A percentile compares a stretch with the other conserved stretches of the same genome.
These are phyloP conservation scores for Rhazya stricta DNA, from an alignment of 257 asterid genomes.

Conservation along the genomic window DNA sequence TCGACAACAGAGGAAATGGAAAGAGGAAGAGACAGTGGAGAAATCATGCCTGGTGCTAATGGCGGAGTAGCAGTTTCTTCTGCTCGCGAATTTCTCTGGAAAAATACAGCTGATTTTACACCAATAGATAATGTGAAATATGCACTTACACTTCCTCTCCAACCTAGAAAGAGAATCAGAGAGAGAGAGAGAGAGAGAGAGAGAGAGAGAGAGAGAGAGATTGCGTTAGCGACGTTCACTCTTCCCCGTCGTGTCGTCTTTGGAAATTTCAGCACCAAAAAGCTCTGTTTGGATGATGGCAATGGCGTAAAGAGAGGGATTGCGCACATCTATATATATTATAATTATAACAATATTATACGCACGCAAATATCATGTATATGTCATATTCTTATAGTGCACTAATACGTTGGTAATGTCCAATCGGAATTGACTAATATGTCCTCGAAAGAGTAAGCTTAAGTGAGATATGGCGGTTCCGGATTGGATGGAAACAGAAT, in stretches of 20 bases:
- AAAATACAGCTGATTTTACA: background rate
- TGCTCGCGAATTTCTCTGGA: background rate
- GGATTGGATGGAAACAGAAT: background rate
- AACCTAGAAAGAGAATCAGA: slow-evolving; percentile 7
- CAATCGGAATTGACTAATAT: background rate
- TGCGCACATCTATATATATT: no score
- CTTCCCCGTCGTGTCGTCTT: background rate
- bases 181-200: slow-evolving; percentile 1
- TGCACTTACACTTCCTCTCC: background rate
- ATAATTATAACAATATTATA: no score
- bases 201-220: slow-evolving; percentile 1
- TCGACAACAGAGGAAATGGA: background rate
- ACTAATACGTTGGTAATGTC: background rate
- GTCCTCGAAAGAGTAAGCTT: background rate
- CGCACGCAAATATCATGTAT: no score
- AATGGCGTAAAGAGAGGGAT: background rate
- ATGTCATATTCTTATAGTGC: no score
- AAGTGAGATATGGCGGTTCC: background rate
- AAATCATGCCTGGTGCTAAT: slow-evolving; percentile 8
- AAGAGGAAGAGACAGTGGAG: background rate
- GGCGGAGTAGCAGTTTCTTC: slow-evolving; percentile 3
- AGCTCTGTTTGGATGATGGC: background rate
- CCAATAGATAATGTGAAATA: background rate
- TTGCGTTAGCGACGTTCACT: background rate
- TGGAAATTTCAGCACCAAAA: background rate